Base-by-base conservation (phyloP, 495 filamentous ascomycete genomes). In the Cairneyella variabilis region DNA sequence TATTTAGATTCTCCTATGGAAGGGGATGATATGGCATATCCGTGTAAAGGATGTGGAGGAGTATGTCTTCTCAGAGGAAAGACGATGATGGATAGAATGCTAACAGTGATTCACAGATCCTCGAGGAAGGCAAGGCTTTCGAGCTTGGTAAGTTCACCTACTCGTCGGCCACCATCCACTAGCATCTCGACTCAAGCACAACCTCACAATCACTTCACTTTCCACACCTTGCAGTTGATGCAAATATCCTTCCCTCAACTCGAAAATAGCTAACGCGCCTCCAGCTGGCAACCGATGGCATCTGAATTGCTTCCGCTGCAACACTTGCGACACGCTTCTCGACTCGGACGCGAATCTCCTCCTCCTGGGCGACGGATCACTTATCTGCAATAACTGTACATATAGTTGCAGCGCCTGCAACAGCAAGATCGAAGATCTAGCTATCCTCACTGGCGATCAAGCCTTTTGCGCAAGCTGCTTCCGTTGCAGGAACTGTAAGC, bases 381-480 rank as follows among this genome's bases (percentile, higher is more conserved):
- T 99, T 50, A 97, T 99, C 57, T 99, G 95, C 76, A 97, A 96
- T 72, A 95, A 95, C 65, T 99, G 95, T 75, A 99, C 95, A 36
- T 99, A 99, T 71, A 97, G 91, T 75, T 99, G 95, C 74, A 96
- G 88, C 68, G 91, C 91, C 38, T 99, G 95, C 68, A 83, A 83
- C 26, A 91, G 96, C 67, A 99, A 99, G 76, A 99, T 99, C 53
- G 95, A 99, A 66, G 95, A 99, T 66, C 75, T 97, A 58, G 95
- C 95, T 34, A 99, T 99, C 66, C 76, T 99, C 38, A 99, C 95
- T 0, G 95, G 95, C 47, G 95, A 99, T 64, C 91, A 99, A 67
- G 95, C 95, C n/a, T 99, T 95, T 63, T 99, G 95, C 69, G 90
- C 91, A 20, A 91, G 86, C 27, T 99, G 95, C 71, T 99, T 99